Evolutionary conservation across 495 filamentous ascomycete species (phyloP).

Genomic region (Neurospora sp.): DNA sequence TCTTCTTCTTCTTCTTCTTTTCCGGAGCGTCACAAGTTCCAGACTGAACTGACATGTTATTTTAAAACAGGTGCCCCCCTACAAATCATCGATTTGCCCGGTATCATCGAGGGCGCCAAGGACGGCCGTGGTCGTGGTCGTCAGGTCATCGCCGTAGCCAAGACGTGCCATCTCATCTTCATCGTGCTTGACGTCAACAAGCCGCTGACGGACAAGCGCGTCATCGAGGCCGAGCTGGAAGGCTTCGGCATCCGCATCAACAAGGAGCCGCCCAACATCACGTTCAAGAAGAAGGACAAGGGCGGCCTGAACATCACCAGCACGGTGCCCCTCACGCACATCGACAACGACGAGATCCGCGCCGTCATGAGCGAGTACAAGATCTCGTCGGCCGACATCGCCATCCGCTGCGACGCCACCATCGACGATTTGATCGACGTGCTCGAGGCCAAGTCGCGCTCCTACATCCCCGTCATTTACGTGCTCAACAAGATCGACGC

Average conservation of each 20-base stretch:
- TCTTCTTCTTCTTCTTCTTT: neutral
- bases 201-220: conserved; percentile 88
- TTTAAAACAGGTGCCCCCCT: conserved; percentile 63
- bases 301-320: conserved; percentile 89
- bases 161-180: conserved; percentile 97
- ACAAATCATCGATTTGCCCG: conserved; percentile 96
- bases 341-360: conserved; percentile 91
- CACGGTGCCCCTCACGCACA: conserved; percentile 83
- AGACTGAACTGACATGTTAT: neutral
- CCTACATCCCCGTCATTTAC: conserved; percentile 96
- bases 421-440: conserved; percentile 86
- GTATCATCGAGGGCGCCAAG: conserved; percentile 98
- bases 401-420: conserved; percentile 89
- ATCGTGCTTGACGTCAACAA: conserved; percentile 99
- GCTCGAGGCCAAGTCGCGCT: conserved; percentile 86
- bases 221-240: conserved; percentile 95
- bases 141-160: conserved; percentile 97
- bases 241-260: conserved; percentile 98
- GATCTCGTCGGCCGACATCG: conserved; percentile 94
- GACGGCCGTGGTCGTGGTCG: conserved; percentile 97
- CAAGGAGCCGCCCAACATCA: conserved; percentile 92
- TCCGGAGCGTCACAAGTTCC: neutral
- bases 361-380: conserved; percentile 96
- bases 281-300: conserved; percentile 99
- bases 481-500: conserved; percentile 98